A percentile compares a stretch with the other conserved stretches of the same genome.
These are phyloP conservation scores for Sporisorium reilianum DNA, from an alignment of 1,284 basidiomycete genomes.

Conservation along the genomic window DNA sequence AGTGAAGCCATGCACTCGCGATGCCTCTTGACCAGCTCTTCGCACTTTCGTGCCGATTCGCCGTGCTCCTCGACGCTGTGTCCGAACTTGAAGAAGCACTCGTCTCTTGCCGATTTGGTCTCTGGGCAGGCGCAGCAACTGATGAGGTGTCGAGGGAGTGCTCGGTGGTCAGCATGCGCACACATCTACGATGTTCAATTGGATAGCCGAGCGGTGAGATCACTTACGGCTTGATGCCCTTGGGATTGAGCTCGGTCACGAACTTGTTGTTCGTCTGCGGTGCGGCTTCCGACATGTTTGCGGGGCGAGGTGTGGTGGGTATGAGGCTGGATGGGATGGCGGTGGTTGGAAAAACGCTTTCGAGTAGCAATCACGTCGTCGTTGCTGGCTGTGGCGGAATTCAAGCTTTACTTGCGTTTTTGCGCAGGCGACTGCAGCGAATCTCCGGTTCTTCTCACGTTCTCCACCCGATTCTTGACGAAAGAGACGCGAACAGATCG, in stretches of 20 bases:
- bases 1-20: constrained; percentile 86
- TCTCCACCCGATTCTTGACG: constrained; percentile 14
- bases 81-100: constrained; percentile 83
- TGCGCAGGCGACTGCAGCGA: background rate
- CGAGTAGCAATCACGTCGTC: constrained; percentile 35
- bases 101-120: constrained; percentile 89
- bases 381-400: constrained; percentile 31
- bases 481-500: background rate
- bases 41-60: constrained; percentile 82
- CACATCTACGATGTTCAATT: background rate
- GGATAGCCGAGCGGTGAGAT: background rate
- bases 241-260: constrained; percentile 77
- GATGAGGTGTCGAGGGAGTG: background rate
- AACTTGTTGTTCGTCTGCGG: constrained; percentile 53
- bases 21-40: constrained; percentile 82
- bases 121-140: constrained; percentile 93
- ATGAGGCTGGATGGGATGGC: background rate
- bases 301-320: background rate
- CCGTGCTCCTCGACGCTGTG: constrained; percentile 74
- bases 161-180: background rate
- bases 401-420: background rate
- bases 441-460: constrained; percentile 7
- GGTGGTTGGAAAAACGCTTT: background rate
- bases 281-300: constrained; percentile 36
- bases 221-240: constrained; percentile 89